Base-by-base conservation (phyloP, 345 rosid species). In the Salix brachista region DNA sequence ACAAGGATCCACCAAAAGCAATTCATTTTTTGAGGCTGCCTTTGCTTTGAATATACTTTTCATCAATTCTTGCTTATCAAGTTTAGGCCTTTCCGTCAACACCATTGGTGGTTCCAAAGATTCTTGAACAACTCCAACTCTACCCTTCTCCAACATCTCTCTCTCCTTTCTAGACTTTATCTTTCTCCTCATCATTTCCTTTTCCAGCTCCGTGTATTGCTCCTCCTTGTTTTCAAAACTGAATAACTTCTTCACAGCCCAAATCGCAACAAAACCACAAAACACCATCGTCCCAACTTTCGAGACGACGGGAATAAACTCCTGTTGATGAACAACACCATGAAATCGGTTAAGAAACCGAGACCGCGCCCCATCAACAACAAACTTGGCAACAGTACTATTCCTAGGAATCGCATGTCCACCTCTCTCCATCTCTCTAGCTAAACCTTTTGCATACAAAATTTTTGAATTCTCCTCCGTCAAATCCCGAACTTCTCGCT, bases 101-200 rank as follows among this genome's bases (percentile, higher is more conserved):
- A 70, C 67, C 74, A 28, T 42, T 4, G 76, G 67, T 14, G 77
- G 72, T 72, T 88, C 88, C 30, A 25, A 13, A 77, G 77, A 65
- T 74, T 84, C 86, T 52, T 72, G 85, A 71, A 88, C 78, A 84
- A 94, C 86, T 81, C 90, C 95, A 56, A 90, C 83, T 19, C 71
- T 25, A 78, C 80, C 89, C 80, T 85, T 86, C 87, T 81, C 84
- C 70, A 71, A 66, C 32, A 46, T 69, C 80, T 90, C 91, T 76
- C 84, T 89, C 82, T 86, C 87, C 82, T 85, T 84, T 77, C 96
- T 84, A 30, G 88, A 81, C 75, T 87, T 88, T 72, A 88, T 85
- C 91, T 92, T 92, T 76, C 97, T 90, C 89, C 89, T 85, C 92
- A 92, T 82, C 97, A 92, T 91, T 81, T 91, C 92, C 87, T 94